Percentiles rank a stretch among this genome's conserved stretches.
phyloP scores from a whole-genome alignment of 768 basidiomycete genomes.

The Amylocystis lapponica region DNA sequence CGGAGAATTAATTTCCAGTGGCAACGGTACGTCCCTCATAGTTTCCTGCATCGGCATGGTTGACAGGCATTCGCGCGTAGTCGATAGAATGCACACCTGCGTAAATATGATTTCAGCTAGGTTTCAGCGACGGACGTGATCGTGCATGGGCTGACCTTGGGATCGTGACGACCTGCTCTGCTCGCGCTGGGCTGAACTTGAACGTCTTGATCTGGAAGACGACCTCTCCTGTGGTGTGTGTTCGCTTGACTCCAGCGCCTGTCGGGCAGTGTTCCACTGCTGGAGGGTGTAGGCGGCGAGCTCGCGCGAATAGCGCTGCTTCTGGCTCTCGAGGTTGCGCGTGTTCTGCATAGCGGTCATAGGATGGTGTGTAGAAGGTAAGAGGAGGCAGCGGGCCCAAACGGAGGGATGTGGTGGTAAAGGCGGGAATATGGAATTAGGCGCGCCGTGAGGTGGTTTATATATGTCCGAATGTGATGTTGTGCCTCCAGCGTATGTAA shows the following conservation, averaged over 20 bases:
- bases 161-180: slow-evolving; percentile 6
- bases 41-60: slow-evolving; percentile 6
- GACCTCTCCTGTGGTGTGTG: slow-evolving; percentile 6
- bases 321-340: slow-evolving; percentile 22
- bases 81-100: slow-evolving; percentile 23
- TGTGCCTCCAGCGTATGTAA: slow-evolving; percentile 9
- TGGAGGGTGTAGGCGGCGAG: slow-evolving; percentile 34
- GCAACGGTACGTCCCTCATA: slow-evolving; percentile 12
- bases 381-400: background rate
- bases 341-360: slow-evolving; percentile 12
- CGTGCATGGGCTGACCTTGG: slow-evolving; percentile 14
- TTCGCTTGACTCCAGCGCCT: slow-evolving; percentile 14
- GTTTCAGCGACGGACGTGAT: background rate
- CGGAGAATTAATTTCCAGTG: slow-evolving; percentile 5
- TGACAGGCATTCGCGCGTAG: slow-evolving; percentile 19
- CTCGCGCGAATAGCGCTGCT: slow-evolving; percentile 31
- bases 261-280: slow-evolving; percentile 30
- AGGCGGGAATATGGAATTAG: background rate
- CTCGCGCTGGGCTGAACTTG: background rate
- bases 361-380: slow-evolving; percentile 1
- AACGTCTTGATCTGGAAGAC: slow-evolving; percentile 5
- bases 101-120: background rate
- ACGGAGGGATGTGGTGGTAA: slow-evolving; percentile 1
- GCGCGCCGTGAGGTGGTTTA: background rate
- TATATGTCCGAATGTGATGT: slow-evolving; percentile 12